Conservation (phyloP, 164 flowering plant genomes). For the Brasenia schreberi region DNA sequence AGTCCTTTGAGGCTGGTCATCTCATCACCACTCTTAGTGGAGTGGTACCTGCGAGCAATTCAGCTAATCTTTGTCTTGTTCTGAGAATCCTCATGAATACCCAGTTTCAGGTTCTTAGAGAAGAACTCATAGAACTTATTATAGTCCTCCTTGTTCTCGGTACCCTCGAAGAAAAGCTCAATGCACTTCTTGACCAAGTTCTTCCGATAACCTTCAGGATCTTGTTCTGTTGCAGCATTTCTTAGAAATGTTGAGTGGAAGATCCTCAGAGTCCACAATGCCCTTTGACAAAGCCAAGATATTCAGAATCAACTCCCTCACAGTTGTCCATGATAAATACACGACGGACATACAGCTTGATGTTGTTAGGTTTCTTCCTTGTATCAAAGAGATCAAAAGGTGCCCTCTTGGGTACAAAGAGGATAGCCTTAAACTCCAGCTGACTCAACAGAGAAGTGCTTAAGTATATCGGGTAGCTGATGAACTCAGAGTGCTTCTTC, state of each 20-base stretch:
- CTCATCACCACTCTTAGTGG: background rate
- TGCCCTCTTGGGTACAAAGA: background rate
- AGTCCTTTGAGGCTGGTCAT: background rate
- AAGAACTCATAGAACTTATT: slow-evolving; percentile 2
- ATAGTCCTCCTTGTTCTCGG: slow-evolving; percentile 1
- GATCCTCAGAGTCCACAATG: background rate
- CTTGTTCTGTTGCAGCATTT: slow-evolving; percentile 1
- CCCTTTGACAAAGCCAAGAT: background rate
- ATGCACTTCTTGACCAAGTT: slow-evolving; percentile 4
- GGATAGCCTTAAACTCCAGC: background rate
- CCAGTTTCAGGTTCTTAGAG: slow-evolving; percentile 1
- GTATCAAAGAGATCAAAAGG: slow-evolving; percentile 1
- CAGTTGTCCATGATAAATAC: slow-evolving; percentile 2
- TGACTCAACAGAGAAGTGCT: slow-evolving; percentile 1
- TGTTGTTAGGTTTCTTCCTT: background rate
- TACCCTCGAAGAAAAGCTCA: background rate
- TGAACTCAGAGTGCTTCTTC: slow-evolving; percentile 15
- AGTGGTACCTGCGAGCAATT: background rate
- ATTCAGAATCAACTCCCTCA: background rate
- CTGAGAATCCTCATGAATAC: slow-evolving; percentile 1
- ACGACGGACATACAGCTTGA: slow-evolving; percentile 1
- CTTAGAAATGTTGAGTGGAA: background rate
- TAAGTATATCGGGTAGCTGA: slow-evolving; percentile 26
- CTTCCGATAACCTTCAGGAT: slow-evolving; percentile 1
- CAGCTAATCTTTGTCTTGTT: slow-evolving; percentile 1